These are phyloP conservation scores for Phlegmacium glaucopus DNA, from an alignment of 768 basidiomycete genomes.

Conservation along the genomic window DNA sequence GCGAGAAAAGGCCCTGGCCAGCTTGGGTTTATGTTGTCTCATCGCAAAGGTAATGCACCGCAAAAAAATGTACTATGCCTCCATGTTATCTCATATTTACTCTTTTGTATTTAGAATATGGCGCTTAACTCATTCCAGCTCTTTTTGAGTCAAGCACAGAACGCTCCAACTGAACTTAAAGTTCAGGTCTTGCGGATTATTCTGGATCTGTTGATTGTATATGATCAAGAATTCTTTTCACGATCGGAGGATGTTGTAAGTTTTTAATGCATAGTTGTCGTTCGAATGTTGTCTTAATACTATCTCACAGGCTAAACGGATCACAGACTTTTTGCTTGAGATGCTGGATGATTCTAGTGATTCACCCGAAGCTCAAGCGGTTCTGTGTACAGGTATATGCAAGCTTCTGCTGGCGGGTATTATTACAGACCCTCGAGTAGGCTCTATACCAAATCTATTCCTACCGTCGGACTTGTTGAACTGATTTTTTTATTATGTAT, in stretches of 20 bases:
- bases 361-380: constrained; percentile 69
- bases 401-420: constrained; percentile 89
- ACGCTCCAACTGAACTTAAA: constrained; percentile 73
- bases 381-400: constrained; percentile 78
- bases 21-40: constrained; percentile 81
- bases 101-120: constrained; percentile 42
- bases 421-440: constrained; percentile 73
- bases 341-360: constrained; percentile 64
- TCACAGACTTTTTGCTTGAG: constrained; percentile 45
- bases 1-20: constrained; percentile 76
- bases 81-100: not conserved
- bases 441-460: constrained; percentile 7
- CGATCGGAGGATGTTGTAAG: constrained; percentile 42
- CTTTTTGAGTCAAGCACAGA: constrained; percentile 74
- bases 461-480: not conserved
- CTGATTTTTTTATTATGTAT: not conserved
- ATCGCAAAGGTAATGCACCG: constrained; percentile 61
- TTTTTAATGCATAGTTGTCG: not conserved
- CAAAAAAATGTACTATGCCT: not conserved
- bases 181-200: constrained; percentile 79
- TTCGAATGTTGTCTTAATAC: no score
- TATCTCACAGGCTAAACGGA: constrained; percentile 32
- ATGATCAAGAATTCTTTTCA: constrained; percentile 75
- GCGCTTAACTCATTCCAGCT: constrained; percentile 71
- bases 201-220: constrained; percentile 89